Percentiles rank a stretch among this genome's conserved stretches.
Conservation (phyloP, 805 yeast species). For the Wickerhamomyces alni region DNA sequence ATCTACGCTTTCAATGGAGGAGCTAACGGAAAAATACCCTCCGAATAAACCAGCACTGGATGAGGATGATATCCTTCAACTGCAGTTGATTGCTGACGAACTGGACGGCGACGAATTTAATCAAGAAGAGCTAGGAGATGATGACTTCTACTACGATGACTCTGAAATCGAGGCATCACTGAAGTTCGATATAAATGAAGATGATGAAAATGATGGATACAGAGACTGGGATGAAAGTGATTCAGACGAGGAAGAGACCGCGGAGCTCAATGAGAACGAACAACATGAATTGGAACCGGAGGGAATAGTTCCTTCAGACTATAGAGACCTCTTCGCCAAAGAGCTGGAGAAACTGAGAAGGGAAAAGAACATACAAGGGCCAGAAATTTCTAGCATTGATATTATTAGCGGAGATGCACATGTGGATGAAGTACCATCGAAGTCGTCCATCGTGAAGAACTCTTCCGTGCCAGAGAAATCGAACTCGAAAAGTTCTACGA, state of each 20-base stretch:
- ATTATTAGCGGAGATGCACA: too few species aligned
- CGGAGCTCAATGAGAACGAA: not conserved
- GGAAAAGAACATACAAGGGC: conserved; percentile 13
- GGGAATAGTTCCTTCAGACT: conserved; percentile 15
- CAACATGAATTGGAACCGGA: conserved; percentile 2
- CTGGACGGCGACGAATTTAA: conserved; percentile 31
- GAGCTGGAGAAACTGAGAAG: conserved; percentile 18
- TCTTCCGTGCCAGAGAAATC: too few species aligned
- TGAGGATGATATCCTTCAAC: conserved; percentile 41
- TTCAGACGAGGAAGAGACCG: conserved; percentile 4
- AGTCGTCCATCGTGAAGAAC: too few species aligned
- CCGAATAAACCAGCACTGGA: conserved; percentile 26
- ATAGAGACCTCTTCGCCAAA: conserved; percentile 14
- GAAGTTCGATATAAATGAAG: conserved; percentile 22
- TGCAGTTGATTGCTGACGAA: conserved; percentile 50
- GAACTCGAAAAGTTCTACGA: too few species aligned
- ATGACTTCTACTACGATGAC: conserved; percentile 31
- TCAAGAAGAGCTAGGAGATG: conserved; percentile 14
- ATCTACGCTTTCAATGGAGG: not conserved
- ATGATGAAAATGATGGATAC: conserved; percentile 19
- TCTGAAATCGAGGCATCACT: conserved; percentile 26
- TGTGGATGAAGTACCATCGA: not conserved
- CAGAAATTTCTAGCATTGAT: conserved; percentile 3
- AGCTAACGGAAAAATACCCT: not conserved
- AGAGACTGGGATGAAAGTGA: conserved; percentile 15